Evolutionary conservation across 805 yeast species (phyloP).

Genomic region (Candida maris): DNA sequence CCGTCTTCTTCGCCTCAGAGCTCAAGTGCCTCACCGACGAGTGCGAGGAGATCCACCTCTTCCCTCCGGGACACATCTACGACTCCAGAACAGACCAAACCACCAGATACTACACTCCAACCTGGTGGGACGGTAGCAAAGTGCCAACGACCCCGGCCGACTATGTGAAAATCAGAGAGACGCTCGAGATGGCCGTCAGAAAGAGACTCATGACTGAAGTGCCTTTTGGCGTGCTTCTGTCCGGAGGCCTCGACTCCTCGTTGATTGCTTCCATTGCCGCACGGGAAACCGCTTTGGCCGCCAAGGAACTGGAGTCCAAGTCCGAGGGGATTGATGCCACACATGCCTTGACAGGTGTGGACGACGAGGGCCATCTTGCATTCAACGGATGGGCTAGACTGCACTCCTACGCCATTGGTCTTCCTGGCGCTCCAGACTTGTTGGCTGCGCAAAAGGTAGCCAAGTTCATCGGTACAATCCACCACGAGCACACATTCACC

Average conservation of each 20-base stretch:
- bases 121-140: slow-evolving; percentile 86
- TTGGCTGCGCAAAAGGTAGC: slow-evolving; percentile 96
- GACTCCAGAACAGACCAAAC: slow-evolving; percentile 85
- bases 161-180: slow-evolving; percentile 63
- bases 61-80: slow-evolving; percentile 98
- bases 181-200: slow-evolving; percentile 92
- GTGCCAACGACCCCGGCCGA: slow-evolving; percentile 79
- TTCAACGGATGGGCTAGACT: slow-evolving; percentile 71
- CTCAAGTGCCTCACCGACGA: slow-evolving; percentile 90
- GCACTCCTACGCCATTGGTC: slow-evolving; percentile 96
- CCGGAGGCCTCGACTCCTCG: slow-evolving; percentile 97
- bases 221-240: slow-evolving; percentile 94
- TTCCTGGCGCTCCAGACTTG: slow-evolving; percentile 97
- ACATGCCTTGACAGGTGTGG: slow-evolving; percentile 86
- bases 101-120: slow-evolving; percentile 85
- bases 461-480: slow-evolving; percentile 90
- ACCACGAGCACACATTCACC: slow-evolving; percentile 97
- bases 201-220: slow-evolving; percentile 99
- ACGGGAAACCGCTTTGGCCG: slow-evolving; percentile 85
- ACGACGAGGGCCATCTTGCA: slow-evolving; percentile 79
- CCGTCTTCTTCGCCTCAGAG: slow-evolving; percentile 90
- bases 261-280: slow-evolving; percentile 97
- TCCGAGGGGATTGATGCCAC: slow-evolving; percentile 55
- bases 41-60: slow-evolving; percentile 87
- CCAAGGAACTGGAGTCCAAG: slow-evolving; percentile 41